Evolutionary conservation across 202 grass and related monocot genomes (phyloP).

Genomic region (Dendrocalamus latiflorus): DNA sequence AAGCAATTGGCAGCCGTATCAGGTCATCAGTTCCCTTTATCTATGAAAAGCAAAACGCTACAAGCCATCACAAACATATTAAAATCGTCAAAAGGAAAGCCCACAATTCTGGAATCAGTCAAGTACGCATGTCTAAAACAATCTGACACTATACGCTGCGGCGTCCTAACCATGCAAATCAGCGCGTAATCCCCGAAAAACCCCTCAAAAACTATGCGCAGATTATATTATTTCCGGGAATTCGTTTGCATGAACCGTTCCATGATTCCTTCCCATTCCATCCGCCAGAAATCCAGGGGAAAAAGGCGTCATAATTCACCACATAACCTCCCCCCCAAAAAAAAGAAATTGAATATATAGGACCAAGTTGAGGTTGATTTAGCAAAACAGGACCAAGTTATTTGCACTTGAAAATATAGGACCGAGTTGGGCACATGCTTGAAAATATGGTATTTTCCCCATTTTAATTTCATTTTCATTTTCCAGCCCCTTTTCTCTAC

Average conservation of each 20-base stretch:
- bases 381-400: too few relatives aligned
- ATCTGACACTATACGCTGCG: not conserved
- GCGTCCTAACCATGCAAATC: not conserved
- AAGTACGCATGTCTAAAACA: not conserved
- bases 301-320: not conserved
- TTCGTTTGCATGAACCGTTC: not conserved
- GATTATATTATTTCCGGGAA: conserved; percentile 6
- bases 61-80: not conserved
- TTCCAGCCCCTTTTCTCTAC: too few relatives aligned
- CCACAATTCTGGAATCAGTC: not conserved
- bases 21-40: not conserved
- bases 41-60: conserved; percentile 1
- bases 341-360: too few relatives aligned
- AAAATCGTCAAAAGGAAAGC: not conserved
- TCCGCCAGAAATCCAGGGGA: not conserved
- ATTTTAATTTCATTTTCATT: too few relatives aligned
- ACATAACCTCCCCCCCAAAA: not conserved
- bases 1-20: not conserved
- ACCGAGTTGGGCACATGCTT: too few relatives aligned
- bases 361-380: too few relatives aligned
- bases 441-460: too few relatives aligned
- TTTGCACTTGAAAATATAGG: too few relatives aligned
- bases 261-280: not conserved
- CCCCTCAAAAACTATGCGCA: not conserved
- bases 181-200: not conserved